Evolutionary conservation across 352 stramenopile species (phyloP), one percentile per base, ranked within the genome.

Genomic region (Phytophthora ohioensis): DNA sequence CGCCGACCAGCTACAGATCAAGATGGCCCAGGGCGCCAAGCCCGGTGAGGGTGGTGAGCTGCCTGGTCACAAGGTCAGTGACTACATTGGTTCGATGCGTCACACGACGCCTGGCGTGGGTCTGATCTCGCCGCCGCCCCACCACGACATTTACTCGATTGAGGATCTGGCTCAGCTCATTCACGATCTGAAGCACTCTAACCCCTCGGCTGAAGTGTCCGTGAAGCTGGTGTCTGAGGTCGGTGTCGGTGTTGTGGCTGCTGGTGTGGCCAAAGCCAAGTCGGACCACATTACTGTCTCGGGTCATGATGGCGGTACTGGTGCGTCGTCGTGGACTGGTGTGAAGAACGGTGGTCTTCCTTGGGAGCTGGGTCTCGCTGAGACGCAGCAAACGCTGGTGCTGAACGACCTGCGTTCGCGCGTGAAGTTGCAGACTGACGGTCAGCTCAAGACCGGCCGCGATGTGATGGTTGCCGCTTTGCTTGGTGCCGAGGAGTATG

Each of bases 121-220:
- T 69, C 81, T 99, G 17, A 99, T 99, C 74, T 98, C 95, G 3
- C 97, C 97, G 52, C 96, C 97, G 41, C 97, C 97, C 13, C 97
- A 99, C 68, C 97, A 99, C 80, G 97, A 99, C 75, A 99, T 99
- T 82, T 99, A 99, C 80, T 99, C 95, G 9, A 99, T 99, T 67
- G 97, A 99, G 81, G 96, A 99, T 88, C 76, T 99, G 47, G 96
- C 96, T 4, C 97, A 99, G 79, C 86, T 99, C 36, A 99, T 99
- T 71, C 94, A 99, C 82, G 97, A 99, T 82, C 81, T 99, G 9
- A 99, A 99, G 81, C 97, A 98, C 78, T 96, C 94, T 34, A 98
- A 99, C 66, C 95, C 96, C 9, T 90, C 83, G 12, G 87, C 85
- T 49, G 93, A 98, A 80, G 92, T 99, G 3, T 98, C 87, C 31